Evolutionary conservation across 495 filamentous ascomycete genomes (phyloP), one percentile per base, ranked within the genome.

Genomic region (Tuber indicum): DNA sequence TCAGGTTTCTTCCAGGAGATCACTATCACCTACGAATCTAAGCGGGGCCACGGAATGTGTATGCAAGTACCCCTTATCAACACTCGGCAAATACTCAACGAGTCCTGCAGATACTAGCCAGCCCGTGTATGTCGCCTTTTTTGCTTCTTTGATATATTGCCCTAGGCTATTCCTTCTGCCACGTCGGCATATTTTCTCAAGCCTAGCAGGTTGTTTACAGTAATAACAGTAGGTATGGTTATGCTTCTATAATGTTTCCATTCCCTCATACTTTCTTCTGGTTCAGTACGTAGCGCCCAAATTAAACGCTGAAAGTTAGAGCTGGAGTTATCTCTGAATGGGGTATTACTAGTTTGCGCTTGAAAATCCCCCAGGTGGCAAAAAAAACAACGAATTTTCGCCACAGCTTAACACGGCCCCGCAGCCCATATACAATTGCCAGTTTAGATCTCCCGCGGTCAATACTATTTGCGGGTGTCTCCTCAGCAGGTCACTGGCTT

Each of bases 141-240:
- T 66, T 66, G 58, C 58, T 66, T 66, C 58, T 66, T 66, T 66
- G 16, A 66, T 66, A 36, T 36, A 26, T 66, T 66, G 32, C 58
- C 58, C 26, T 66, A 36, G 58, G 16, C 4, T 66, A n/a, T 16
- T 62, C 58, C 26, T 36, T 66, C 26, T 17, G 58, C 58, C 58
- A 66, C 58, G 58, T 66, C 26, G 58, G 58, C 58, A 36, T 66
- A 12, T 19, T 36, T 17, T 66, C 26, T 17, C 58, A 66, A 36
- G 58, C 26, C 14, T 19, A 66, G 14, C 26, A 36, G 19, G 26
- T 10, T 36, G 26, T 66, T 66, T 26, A 32, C 32, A 32, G 32
- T 32, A 17, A 36, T 32, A 36, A 8, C 16, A 26, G 2, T 66
- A 36, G 19, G 58, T 66, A 66, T 66, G 36, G 58, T 36, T 32